Percentiles rank a stretch among this genome's conserved stretches.
phyloP scores from a whole-genome alignment of 345 rosid genomes.

The Citrus sp. region DNA sequence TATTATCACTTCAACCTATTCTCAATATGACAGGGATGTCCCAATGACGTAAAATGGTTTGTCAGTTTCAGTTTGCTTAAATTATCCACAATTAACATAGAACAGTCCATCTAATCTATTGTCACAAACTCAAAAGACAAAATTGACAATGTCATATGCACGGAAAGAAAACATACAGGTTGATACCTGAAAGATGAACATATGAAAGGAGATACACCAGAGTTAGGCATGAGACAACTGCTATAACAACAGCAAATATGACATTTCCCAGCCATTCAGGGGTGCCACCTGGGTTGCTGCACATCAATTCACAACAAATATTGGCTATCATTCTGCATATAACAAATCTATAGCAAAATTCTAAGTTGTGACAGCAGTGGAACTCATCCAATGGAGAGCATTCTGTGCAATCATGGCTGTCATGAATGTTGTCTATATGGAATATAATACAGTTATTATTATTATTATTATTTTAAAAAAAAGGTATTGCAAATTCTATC shows the following conservation, averaged over 20 bases:
- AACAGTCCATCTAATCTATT: neutral
- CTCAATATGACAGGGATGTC: neutral
- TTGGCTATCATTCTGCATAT: constrained; percentile 1
- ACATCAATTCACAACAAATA: constrained; percentile 13
- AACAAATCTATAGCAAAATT: neutral
- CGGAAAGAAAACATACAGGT: constrained; percentile 12
- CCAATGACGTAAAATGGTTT: neutral
- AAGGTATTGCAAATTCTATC: too few species aligned
- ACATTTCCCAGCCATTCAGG: constrained; percentile 87
- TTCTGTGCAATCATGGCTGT: neutral
- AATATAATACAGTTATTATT: neutral
- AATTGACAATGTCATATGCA: neutral
- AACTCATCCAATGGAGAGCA: neutral
- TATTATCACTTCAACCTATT: neutral
- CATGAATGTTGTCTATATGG: neutral
- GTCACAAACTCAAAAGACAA: neutral
- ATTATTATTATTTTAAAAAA: too few species aligned
- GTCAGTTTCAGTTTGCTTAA: neutral
- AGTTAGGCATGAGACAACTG: constrained; percentile 63
- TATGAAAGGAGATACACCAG: constrained; percentile 81
- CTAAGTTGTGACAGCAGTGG: neutral
- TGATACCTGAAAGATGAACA: constrained; percentile 80
- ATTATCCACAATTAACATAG: neutral
- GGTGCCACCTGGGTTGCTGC: constrained; percentile 80
- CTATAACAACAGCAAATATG: constrained; percentile 51